Evolutionary conservation across 2,329 filamentous ascomycete species (phyloP).

Genomic region (Talaromyces islandicus): DNA sequence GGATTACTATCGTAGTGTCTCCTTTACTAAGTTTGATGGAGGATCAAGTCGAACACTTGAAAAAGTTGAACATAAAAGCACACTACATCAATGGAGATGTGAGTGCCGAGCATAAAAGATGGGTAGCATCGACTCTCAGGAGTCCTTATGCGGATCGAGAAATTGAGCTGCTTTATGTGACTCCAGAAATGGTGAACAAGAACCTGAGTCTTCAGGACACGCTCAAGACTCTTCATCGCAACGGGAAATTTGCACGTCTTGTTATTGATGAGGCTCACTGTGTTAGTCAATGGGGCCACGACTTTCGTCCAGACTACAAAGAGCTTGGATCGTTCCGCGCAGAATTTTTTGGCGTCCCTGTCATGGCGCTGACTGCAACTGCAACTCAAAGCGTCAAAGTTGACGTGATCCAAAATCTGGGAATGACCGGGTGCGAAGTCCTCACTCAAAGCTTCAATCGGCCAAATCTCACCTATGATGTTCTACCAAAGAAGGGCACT

Average conservation of each 20-base stretch:
- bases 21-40: conserved; percentile 94
- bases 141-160: conserved; percentile 64
- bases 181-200: conserved; percentile 91
- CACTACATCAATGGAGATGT: conserved; percentile 76
- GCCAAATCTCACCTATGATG: conserved; percentile 88
- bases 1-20: conserved; percentile 91
- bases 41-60: conserved; percentile 84
- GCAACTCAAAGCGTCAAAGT: conserved; percentile 88
- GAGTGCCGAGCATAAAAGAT: conserved; percentile 53
- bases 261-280: conserved; percentile 99
- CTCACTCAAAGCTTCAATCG: conserved; percentile 95
- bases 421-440: conserved; percentile 68
- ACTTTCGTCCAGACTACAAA: conserved; percentile 96
- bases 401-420: conserved; percentile 87
- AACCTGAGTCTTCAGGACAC: conserved; percentile 62
- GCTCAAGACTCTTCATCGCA: conserved; percentile 62
- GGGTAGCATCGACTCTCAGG: conserved; percentile 61
- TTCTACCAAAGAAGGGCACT: conserved; percentile 63
- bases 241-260: conserved; percentile 72
- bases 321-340: conserved; percentile 67
- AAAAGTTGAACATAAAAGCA: conserved; percentile 68
- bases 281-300: conserved; percentile 98
- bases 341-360: conserved; percentile 70
- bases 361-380: conserved; percentile 94
- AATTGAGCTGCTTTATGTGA: conserved; percentile 87